Conservation (phyloP, 257 asterid genomes). For the Nicotiana otophora region DNA sequence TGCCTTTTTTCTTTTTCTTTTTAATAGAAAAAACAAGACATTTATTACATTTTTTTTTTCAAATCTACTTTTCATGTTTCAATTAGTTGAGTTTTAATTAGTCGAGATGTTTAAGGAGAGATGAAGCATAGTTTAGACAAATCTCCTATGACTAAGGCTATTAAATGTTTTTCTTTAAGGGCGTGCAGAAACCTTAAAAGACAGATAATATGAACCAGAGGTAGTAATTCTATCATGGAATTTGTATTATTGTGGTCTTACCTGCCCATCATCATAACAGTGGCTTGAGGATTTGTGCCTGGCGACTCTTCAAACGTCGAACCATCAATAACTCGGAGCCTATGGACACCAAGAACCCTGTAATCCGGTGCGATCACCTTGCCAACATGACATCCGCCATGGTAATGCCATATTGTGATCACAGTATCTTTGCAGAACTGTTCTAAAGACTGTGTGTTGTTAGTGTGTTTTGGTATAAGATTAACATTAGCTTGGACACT, state of each 20-base stretch:
- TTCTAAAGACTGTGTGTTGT: constrained; percentile 63
- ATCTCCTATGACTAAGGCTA: too few species aligned
- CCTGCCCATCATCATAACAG: constrained; percentile 96
- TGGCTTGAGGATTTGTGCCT: constrained; percentile 98
- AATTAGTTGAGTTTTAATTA: too few species aligned
- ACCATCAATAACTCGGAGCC: constrained; percentile 85
- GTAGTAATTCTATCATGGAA: too few species aligned
- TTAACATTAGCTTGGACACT: constrained; percentile 79
- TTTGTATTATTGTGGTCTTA: constrained; percentile 19
- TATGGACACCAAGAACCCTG: constrained; percentile 56
- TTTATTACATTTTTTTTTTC: too few species aligned
- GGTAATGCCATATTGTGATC: constrained; percentile 98
- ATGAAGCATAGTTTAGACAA: too few species aligned
- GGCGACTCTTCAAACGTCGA: constrained; percentile 73
- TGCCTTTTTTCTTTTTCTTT: too few species aligned
- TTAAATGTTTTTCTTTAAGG: too few species aligned
- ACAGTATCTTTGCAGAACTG: constrained; percentile 96
- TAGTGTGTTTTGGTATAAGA: constrained; percentile 76
- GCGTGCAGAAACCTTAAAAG: not conserved
- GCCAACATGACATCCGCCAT: constrained; percentile 91
- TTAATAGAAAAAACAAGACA: too few species aligned
- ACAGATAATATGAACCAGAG: too few species aligned
- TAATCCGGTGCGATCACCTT: constrained; percentile 57
- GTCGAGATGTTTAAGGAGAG: too few species aligned
- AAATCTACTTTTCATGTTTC: too few species aligned